These are phyloP conservation scores for Starmera dryadoides DNA, from an alignment of 805 yeast species.

Conservation along the genomic window DNA sequence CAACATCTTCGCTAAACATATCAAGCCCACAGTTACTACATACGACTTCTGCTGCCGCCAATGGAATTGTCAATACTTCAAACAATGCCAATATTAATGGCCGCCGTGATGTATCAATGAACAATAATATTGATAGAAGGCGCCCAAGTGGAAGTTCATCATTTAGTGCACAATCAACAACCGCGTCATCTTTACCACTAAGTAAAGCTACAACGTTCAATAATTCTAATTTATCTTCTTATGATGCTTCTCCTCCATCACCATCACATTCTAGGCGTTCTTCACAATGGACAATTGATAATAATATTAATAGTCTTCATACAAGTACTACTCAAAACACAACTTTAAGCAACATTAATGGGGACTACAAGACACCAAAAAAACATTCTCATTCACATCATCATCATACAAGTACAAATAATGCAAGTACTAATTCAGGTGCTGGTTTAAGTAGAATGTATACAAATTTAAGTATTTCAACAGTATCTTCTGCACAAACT, in stretches of 20 bases:
- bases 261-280: conserved; percentile 21
- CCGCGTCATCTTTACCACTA: conserved; percentile 18
- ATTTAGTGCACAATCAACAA: conserved; percentile 9
- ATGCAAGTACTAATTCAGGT: no score
- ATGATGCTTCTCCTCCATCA: conserved; percentile 16
- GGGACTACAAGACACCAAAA: no score
- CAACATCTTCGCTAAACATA: conserved; percentile 8
- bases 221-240: conserved; percentile 11
- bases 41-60: background rate
- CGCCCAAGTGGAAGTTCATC: conserved; percentile 19
- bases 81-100: no score
- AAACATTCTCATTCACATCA: background rate
- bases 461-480: conserved; percentile 13
- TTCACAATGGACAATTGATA: conserved; percentile 14
- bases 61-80: no score
- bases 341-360: no score
- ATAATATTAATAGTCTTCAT: conserved; percentile 9
- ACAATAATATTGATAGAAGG: conserved; percentile 6
- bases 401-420: background rate
- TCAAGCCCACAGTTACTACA: conserved; percentile 19
- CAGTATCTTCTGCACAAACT: conserved; percentile 3
- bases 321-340: conserved; percentile 5
- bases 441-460: conserved; percentile 17
- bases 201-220: conserved; percentile 17
- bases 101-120: no score